Conservation (phyloP, 805 yeast genomes). For the Allodekkera sacchari region DNA sequence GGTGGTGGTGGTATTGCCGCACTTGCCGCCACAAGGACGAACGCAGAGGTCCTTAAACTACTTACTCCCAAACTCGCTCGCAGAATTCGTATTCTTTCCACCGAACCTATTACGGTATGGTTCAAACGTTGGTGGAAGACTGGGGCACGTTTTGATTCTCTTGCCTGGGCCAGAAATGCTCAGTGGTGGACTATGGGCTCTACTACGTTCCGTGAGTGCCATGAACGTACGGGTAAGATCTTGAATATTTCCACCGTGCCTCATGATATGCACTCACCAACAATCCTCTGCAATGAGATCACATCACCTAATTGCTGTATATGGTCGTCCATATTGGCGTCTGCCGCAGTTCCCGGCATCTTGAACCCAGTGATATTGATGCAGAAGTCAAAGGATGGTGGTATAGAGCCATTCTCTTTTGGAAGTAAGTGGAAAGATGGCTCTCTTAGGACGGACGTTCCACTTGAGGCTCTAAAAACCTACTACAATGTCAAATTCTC, state of each 20-base stretch:
- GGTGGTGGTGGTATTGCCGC: conserved; percentile 81
- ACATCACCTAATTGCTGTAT: conserved; percentile 75
- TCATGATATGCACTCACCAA: conserved; percentile 75
- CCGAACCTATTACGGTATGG: conserved; percentile 48
- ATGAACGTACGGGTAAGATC: conserved; percentile 57
- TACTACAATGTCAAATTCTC: conserved; percentile 71
- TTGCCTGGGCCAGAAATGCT: conserved; percentile 63
- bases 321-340: conserved; percentile 73
- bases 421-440: conserved; percentile 80
- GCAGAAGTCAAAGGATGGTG: conserved; percentile 36
- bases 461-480: conserved; percentile 63
- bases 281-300: conserved; percentile 64
- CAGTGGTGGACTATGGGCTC: conserved; percentile 70
- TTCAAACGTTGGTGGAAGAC: conserved; percentile 59
- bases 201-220: conserved; percentile 63
- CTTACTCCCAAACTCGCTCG: conserved; percentile 54
- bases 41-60: conserved; percentile 50
- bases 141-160: conserved; percentile 72
- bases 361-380: conserved; percentile 71
- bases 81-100: conserved; percentile 63
- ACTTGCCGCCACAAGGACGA: conserved; percentile 57
- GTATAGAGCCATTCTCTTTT: conserved; percentile 56
- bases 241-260: conserved; percentile 75
- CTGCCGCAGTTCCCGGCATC: conserved; percentile 79
- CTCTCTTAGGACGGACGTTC: conserved; percentile 69